Conservation (phyloP, 495 filamentous ascomycete species). For the Aspergillus ostianus region DNA sequence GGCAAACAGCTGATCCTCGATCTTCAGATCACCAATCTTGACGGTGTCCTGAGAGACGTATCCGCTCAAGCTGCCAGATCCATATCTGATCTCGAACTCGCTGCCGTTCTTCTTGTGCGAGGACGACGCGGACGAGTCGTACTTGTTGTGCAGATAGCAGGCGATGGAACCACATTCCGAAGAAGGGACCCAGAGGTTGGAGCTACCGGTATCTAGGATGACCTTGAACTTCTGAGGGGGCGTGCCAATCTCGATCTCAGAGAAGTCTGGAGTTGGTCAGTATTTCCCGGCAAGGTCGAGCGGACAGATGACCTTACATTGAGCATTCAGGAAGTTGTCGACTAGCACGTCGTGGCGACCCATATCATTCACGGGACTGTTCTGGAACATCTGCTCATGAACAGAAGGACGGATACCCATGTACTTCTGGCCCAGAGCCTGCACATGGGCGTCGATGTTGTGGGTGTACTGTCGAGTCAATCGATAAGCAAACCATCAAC, state of each 20-base stretch:
- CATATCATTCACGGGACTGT: slow-evolving; percentile 63
- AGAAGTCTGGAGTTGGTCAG: slow-evolving; percentile 69
- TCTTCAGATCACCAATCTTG: slow-evolving; percentile 81
- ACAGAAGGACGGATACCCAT: slow-evolving; percentile 76
- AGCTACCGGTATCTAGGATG: slow-evolving; percentile 96
- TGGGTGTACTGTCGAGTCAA: slow-evolving; percentile 56
- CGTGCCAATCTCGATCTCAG: slow-evolving; percentile 87
- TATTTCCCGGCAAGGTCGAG: neutral
- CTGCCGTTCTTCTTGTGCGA: slow-evolving; percentile 94
- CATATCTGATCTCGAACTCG: slow-evolving; percentile 91
- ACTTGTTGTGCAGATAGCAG: slow-evolving; percentile 96
- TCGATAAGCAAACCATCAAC: slow-evolving; percentile 17
- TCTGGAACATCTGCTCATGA: slow-evolving; percentile 74
- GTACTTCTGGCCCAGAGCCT: slow-evolving; percentile 76
- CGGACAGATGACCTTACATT: slow-evolving; percentile 66
- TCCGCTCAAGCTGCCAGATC: slow-evolving; percentile 90
- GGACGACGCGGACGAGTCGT: slow-evolving; percentile 84
- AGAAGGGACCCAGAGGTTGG: slow-evolving; percentile 98
- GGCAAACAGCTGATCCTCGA: slow-evolving; percentile 89
- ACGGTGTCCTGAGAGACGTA: slow-evolving; percentile 87
- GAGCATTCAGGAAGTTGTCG: slow-evolving; percentile 97
- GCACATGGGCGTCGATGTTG: slow-evolving; percentile 77
- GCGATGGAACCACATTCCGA: slow-evolving; percentile 90
- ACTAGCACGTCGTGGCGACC: slow-evolving; percentile 81
- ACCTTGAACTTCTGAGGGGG: slow-evolving; percentile 97